Conservation (phyloP, 169 alveolate species). For the Plasmodium billcollinsi region DNA sequence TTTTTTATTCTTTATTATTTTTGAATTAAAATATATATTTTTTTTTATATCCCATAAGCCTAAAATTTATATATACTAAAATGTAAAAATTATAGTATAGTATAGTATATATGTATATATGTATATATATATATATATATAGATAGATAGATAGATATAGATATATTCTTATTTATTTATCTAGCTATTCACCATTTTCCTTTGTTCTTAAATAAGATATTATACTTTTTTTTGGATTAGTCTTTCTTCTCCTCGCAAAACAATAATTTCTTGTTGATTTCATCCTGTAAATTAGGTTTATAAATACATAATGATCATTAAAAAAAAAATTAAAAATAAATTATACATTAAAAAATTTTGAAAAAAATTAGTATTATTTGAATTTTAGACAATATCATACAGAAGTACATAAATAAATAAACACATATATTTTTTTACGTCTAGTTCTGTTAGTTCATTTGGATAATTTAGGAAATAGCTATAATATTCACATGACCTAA, state of each 20-base stretch:
- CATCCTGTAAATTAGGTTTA: conserved; percentile 28
- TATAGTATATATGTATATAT: no score
- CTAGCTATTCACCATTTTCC: no score
- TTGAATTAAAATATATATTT: not conserved
- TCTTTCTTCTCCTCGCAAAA: conserved; percentile 66
- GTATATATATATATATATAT: no score
- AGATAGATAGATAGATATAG: no score
- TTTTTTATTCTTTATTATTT: not conserved
- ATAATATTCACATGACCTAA: conserved; percentile 72
- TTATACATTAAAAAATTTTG: no score
- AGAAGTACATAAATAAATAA: not conserved
- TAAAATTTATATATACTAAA: not conserved
- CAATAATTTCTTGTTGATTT: conserved; percentile 19
- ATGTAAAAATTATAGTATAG: not conserved
- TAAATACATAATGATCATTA: not conserved
- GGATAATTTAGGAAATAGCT: conserved; percentile 71
- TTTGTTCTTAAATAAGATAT: no score
- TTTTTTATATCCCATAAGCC: not conserved
- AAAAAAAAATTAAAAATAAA: not conserved
- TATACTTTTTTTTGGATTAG: not conserved
- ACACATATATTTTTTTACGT: conserved; percentile 20
- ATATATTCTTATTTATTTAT: no score
- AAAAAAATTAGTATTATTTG: no score
- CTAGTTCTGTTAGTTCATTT: conserved; percentile 28
- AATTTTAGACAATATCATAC: not conserved